A percentile compares a stretch with the other conserved stretches of the same genome.
phyloP scores from a whole-genome alignment of 179 eudicot genomes.

The Patellifolia procumbens region DNA sequence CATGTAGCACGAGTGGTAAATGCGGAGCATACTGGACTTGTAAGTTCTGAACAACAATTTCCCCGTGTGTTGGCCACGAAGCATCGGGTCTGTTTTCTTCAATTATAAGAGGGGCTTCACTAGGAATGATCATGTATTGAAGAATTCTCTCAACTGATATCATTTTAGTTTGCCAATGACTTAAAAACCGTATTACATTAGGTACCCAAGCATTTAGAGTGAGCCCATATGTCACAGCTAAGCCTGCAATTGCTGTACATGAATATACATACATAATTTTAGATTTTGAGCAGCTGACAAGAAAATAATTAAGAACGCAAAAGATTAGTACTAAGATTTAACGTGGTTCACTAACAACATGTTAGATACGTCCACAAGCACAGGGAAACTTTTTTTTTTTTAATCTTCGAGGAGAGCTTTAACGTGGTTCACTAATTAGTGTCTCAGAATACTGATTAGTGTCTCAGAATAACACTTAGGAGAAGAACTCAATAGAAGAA shows the following conservation, averaged over 20 bases:
- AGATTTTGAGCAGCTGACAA: too few relatives aligned
- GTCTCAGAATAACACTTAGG: neutral
- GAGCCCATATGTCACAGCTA: constrained; percentile 30
- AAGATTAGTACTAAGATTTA: too few relatives aligned
- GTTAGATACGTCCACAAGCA: too few relatives aligned
- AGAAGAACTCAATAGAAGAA: neutral
- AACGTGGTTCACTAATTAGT: too few relatives aligned
- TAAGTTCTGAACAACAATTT: constrained; percentile 10
- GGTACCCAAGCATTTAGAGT: neutral
- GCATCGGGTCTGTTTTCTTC: constrained; percentile 15
- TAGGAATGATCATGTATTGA: constrained; percentile 20
- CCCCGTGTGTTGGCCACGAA: constrained; percentile 22
- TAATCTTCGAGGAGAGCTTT: too few relatives aligned
- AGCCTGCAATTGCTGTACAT: constrained; percentile 27
- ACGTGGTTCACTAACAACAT: too few relatives aligned
- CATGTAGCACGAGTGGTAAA: constrained; percentile 26
- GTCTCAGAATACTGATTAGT: too few relatives aligned
- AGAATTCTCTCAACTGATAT: constrained; percentile 32
- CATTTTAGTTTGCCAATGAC: constrained; percentile 14
- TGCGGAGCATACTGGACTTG: constrained; percentile 33
- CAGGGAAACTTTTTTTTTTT: too few relatives aligned
- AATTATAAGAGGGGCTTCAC: constrained; percentile 23
- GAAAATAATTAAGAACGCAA: too few relatives aligned
- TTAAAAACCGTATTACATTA: constrained; percentile 11
- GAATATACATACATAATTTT: neutral